A percentile compares a stretch with the other conserved stretches of the same genome.
phyloP scores from a whole-genome alignment of 371 early-diverging fungal genomes.

The Apophysomyces ossiformis region DNA sequence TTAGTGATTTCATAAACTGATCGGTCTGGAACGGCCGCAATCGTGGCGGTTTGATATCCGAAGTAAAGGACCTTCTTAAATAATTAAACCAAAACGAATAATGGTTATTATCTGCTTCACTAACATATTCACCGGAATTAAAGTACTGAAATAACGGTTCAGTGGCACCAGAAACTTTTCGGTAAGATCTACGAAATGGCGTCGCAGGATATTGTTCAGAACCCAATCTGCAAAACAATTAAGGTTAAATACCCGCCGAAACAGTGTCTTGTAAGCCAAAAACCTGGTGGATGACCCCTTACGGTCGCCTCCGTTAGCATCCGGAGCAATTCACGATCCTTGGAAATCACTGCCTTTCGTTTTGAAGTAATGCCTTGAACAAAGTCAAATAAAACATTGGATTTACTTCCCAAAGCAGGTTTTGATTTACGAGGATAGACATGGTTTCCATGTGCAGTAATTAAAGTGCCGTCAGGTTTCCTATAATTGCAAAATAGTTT shows the following conservation, averaged over 20 bases:
- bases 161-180: slow-evolving; percentile 95
- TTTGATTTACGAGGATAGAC: slow-evolving; percentile 29
- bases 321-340: slow-evolving; percentile 76
- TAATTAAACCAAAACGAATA: slow-evolving; percentile 8
- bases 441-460: slow-evolving; percentile 34
- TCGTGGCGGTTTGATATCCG: slow-evolving; percentile 33
- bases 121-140: slow-evolving; percentile 72
- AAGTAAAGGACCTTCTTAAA: slow-evolving; percentile 10
- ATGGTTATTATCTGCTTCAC: slow-evolving; percentile 13
- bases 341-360: slow-evolving; percentile 79
- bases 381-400: slow-evolving; percentile 56
- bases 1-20: slow-evolving; percentile 56
- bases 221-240: slow-evolving; percentile 55
- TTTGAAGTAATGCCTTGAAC: slow-evolving; percentile 75
- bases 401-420: slow-evolving; percentile 34
- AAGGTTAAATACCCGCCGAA: neutral
- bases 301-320: slow-evolving; percentile 72
- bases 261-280: neutral
- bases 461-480: slow-evolving; percentile 54
- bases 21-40: slow-evolving; percentile 59
- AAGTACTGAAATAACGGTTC: slow-evolving; percentile 88
- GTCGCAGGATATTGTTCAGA: slow-evolving; percentile 87
- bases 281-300: slow-evolving; percentile 65
- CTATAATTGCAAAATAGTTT: slow-evolving; percentile 18
- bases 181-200: slow-evolving; percentile 93